These are phyloP conservation scores for Ophiostoma sp. DNA, from an alignment of 2,329 filamentous ascomycete species.

Conservation along the genomic window DNA sequence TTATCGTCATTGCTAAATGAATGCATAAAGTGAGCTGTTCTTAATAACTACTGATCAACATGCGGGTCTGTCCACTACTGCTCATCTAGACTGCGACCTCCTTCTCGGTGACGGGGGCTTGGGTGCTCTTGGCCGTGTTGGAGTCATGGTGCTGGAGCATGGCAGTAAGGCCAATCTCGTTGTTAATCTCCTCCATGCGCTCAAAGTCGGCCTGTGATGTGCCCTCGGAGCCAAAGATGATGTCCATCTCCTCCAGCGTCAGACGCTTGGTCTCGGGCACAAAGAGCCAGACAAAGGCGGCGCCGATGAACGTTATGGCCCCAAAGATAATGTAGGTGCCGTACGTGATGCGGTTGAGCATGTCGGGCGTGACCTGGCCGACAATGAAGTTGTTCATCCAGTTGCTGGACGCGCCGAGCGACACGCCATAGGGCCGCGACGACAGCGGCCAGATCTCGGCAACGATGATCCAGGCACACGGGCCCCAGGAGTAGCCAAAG, in stretches of 20 bases:
- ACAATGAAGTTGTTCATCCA: constrained; percentile 62
- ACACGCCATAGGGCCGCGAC: constrained; percentile 63
- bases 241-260: constrained; percentile 56
- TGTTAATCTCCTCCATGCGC: constrained; percentile 67
- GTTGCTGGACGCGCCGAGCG: constrained; percentile 60
- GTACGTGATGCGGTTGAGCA: constrained; percentile 59
- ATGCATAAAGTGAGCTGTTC: too few species aligned
- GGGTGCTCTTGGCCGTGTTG: not conserved
- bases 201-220: constrained; percentile 61
- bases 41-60: not conserved
- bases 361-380: constrained; percentile 63
- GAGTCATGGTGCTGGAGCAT: constrained; percentile 30
- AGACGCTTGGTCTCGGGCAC: constrained; percentile 61
- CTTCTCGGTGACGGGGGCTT: not conserved
- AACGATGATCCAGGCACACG: constrained; percentile 68
- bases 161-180: constrained; percentile 58
- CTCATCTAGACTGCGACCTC: not conserved
- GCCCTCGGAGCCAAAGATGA: constrained; percentile 54
- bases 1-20: not conserved
- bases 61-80: too few species aligned
- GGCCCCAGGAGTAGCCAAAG: constrained; percentile 72
- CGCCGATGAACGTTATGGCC: constrained; percentile 56
- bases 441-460: constrained; percentile 70
- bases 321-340: constrained; percentile 70
- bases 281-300: constrained; percentile 56